A percentile compares a stretch with the other conserved stretches of the same genome.
These are phyloP conservation scores for Biscogniauxia sp. DNA, from an alignment of 2,329 filamentous ascomycete genomes.

Conservation along the genomic window DNA sequence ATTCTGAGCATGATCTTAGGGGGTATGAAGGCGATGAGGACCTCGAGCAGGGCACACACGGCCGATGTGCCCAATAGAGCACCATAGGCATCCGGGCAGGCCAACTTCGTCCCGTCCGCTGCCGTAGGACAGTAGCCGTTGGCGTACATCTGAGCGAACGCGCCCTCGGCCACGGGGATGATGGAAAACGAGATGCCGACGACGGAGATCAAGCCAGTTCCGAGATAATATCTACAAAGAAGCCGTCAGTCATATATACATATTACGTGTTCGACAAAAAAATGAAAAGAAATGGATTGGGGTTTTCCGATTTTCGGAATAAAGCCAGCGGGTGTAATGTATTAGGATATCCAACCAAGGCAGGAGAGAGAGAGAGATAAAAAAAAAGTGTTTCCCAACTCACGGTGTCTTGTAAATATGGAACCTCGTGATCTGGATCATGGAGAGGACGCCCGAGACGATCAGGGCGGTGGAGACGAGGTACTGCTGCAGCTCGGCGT, in stretches of 20 bases:
- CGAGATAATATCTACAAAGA: constrained; percentile 62
- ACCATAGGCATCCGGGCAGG: constrained; percentile 76
- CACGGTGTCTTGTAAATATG: constrained; percentile 65
- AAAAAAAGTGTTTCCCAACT: constrained; percentile 25
- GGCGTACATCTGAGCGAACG: constrained; percentile 73
- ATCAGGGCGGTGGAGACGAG: constrained; percentile 77
- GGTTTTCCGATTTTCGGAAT: too few relatives aligned
- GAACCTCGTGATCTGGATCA: constrained; percentile 75
- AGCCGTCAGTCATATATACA: background rate
- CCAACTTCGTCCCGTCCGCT: constrained; percentile 61
- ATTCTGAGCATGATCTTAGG: constrained; percentile 66
- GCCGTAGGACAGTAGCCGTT: constrained; percentile 65
- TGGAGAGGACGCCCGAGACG: constrained; percentile 71
- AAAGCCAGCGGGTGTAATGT: too few relatives aligned
- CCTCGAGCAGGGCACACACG: constrained; percentile 65
- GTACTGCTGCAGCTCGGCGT: constrained; percentile 63
- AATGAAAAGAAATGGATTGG: too few relatives aligned
- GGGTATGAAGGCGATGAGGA: constrained; percentile 72
- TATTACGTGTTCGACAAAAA: background rate
- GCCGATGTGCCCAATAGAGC: constrained; percentile 69
- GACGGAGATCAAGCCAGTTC: constrained; percentile 77
- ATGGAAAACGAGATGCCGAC: constrained; percentile 77
- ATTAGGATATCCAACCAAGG: too few relatives aligned
- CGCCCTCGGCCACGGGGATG: constrained; percentile 70
- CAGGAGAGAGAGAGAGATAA: too few relatives aligned